Evolutionary conservation across 371 early-diverging fungal genomes (phyloP), one percentile per base, ranked within the genome.

Genomic region (Mucor indicus): DNA sequence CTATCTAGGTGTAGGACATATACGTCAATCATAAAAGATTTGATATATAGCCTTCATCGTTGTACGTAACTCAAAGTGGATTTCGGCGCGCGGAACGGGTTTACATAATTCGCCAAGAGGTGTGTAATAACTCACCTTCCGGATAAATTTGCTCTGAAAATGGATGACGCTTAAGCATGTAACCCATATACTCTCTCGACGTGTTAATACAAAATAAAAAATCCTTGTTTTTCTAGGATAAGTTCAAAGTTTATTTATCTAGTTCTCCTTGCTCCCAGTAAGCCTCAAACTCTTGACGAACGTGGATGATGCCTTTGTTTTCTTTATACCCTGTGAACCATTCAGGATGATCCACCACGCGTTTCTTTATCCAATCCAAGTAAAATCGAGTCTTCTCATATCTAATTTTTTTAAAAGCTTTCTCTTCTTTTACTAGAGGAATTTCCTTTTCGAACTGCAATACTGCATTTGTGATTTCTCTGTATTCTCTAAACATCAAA

Each of bases 401-500:
- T 13, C 16, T 38, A 0, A 62, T 46, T 25, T 36, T 36, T 4
- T 27, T 21, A 9, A 11, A 21, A 16, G 49, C 44, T 9, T 49
- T 20, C 10, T 30, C 16, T 7, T 55, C 38, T 0, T 29, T 24
- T 7, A 57, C 13, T 1, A 19, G 16, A 11, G 57, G 38, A 8
- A 4, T n/a, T 1, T 44, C 62, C 10, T 60, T 49, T 29, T 56
- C 16, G 20, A 11, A 29, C 23, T 52, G 51, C 48, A 84, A 12
- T 44, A 84, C 16, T 25, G 63, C 47, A 61, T 80, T 85, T 7
- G 98, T 95, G 7, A 91, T 60, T 58, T 96, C 96, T n/a, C 98
- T 79, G 85, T 93, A 97, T 55, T 97, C 98, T 44, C 98, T 81
- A 67, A 86, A 97, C 78, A 92, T 81, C 22, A 95, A 61, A 51